Conservation (phyloP, 139 green algal genomes). For the Tetraselmis striata region DNA sequence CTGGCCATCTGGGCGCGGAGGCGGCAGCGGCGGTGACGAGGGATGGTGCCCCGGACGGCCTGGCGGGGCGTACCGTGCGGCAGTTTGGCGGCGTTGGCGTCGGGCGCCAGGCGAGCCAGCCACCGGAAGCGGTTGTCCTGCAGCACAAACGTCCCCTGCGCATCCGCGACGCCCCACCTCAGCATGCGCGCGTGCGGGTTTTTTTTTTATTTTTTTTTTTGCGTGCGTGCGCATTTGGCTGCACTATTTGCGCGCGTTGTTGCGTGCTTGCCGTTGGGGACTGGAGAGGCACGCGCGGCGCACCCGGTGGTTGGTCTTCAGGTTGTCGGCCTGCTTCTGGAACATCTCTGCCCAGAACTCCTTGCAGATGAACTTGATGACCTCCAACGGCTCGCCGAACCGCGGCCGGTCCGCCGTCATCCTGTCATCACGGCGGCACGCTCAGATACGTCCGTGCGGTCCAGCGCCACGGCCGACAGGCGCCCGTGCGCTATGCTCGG, state of each 20-base stretch:
- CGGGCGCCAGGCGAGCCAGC: constrained; percentile 39
- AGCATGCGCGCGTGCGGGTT: no score
- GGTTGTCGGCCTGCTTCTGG: constrained; percentile 80
- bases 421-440: constrained; percentile 15
- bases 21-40: no score
- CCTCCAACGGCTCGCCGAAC: constrained; percentile 64
- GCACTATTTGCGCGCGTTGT: no score
- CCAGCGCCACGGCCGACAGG: not conserved
- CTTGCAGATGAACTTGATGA: constrained; percentile 89
- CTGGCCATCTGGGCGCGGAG: no score
- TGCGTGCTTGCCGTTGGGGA: no score
- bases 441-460: not conserved
- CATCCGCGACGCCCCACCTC: not conserved
- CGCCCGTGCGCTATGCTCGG: not conserved
- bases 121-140: constrained; percentile 77
- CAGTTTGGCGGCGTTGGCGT: not conserved
- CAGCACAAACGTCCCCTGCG: constrained; percentile 74
- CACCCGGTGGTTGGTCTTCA: constrained; percentile 81
- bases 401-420: constrained; percentile 51
- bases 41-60: no score
- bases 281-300: not conserved
- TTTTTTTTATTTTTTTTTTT: no score
- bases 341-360: constrained; percentile 84
- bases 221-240: no score
- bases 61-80: not conserved